Conservation (phyloP, 75 land plant species). For the Cunninghamia lanceolata region DNA sequence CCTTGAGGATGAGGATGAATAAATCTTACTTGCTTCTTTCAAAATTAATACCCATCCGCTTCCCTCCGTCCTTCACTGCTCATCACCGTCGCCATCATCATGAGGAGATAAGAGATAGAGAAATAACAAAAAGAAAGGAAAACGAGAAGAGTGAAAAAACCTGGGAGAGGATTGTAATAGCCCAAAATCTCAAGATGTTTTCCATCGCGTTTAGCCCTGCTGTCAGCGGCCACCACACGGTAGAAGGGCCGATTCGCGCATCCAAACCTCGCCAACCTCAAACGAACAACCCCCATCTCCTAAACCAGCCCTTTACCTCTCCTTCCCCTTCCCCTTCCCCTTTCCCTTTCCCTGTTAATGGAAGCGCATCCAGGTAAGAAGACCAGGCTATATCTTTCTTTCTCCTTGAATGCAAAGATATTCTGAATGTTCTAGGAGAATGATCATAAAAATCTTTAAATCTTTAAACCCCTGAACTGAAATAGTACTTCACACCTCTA, state of each 20-base stretch:
- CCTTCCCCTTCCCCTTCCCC: too few relatives aligned
- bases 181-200: constrained; percentile 86
- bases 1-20: background rate
- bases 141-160: constrained; percentile 18
- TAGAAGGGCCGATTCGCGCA: constrained; percentile 88
- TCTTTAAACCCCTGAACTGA: too few relatives aligned
- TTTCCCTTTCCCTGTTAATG: too few relatives aligned
- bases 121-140: background rate
- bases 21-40: constrained; percentile 85
- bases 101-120: background rate
- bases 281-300: constrained; percentile 42
- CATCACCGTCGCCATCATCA: background rate
- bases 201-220: constrained; percentile 87
- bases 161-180: constrained; percentile 94
- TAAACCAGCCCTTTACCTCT: background rate
- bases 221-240: constrained; percentile 81
- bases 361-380: too few relatives aligned
- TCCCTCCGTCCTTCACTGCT: constrained; percentile 88
- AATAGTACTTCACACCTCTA: too few relatives aligned
- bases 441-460: too few relatives aligned
- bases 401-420: too few relatives aligned
- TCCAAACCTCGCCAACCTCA: constrained; percentile 79
- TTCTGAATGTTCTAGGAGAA: too few relatives aligned
- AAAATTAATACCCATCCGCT: constrained; percentile 90
- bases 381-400: too few relatives aligned